phyloP scores from a whole-genome alignment of 163 green algal genomes.

The Scenedesmus sp. region DNA sequence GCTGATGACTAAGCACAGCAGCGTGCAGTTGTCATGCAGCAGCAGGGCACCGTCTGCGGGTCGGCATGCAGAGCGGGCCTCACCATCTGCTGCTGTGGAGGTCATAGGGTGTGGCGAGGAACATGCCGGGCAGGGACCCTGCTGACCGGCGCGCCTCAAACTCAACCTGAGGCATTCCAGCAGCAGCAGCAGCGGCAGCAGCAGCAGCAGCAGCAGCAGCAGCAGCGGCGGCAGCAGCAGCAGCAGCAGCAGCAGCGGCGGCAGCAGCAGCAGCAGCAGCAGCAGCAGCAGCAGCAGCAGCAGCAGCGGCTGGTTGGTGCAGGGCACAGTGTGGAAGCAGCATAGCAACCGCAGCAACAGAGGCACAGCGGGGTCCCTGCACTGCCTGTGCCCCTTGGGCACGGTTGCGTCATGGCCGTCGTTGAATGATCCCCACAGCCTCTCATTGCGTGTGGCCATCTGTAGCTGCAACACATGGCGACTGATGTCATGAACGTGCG shows the following conservation, averaged over 20 bases:
- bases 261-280: too few species aligned
- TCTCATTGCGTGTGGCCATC: too few species aligned
- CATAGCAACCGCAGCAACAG: background rate
- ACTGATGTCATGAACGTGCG: too few species aligned
- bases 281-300: background rate
- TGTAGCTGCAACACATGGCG: too few species aligned
- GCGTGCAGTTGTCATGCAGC: background rate
- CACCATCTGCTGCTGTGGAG: constrained; percentile 63
- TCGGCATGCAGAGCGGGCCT: background rate
- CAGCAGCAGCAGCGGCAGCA: background rate
- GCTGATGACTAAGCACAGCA: too few species aligned
- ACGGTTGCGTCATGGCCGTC: too few species aligned
- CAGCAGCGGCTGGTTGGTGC: background rate
- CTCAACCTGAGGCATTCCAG: constrained; percentile 37
- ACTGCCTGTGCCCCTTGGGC: too few species aligned
- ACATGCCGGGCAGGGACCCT: constrained; percentile 58
- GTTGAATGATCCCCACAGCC: too few species aligned
- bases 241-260: too few species aligned
- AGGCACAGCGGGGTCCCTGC: too few species aligned
- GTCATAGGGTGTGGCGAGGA: constrained; percentile 67
- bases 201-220: background rate
- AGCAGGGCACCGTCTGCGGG: too few species aligned
- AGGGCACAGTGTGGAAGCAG: background rate
- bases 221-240: constrained; percentile 6
- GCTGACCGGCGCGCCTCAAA: constrained; percentile 58